Evolutionary conservation across 2,329 filamentous ascomycete genomes (phyloP).

Genomic region (Monilinia aucupariae): DNA sequence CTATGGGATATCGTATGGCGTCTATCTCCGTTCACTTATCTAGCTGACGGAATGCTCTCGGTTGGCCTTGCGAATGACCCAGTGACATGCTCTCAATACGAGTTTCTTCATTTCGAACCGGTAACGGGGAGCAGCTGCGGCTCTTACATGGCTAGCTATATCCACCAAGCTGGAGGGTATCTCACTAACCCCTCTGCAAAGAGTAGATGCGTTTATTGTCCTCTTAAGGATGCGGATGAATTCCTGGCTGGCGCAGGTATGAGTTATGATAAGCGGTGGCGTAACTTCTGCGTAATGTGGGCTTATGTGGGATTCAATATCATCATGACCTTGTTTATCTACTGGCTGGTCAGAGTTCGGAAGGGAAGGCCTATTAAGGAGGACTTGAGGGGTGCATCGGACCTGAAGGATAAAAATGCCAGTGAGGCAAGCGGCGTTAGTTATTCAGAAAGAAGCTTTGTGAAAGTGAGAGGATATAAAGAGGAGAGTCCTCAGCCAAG

Average conservation of each 20-base stretch:
- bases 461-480: neutral
- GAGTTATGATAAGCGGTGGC: constrained; percentile 59
- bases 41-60: constrained; percentile 67
- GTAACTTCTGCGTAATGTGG: constrained; percentile 50
- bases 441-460: neutral
- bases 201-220: constrained; percentile 53
- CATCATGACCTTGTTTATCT: constrained; percentile 46
- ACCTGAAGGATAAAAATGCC: neutral
- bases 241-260: constrained; percentile 57
- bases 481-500: neutral
- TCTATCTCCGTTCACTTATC: constrained; percentile 75
- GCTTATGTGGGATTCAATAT: constrained; percentile 49
- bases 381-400: neutral
- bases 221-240: constrained; percentile 52
- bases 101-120: constrained; percentile 43
- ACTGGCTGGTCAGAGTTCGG: constrained; percentile 44
- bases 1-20: constrained; percentile 88
- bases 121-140: constrained; percentile 50
- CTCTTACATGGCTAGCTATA: constrained; percentile 51
- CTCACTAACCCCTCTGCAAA: constrained; percentile 54
- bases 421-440: neutral
- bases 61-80: constrained; percentile 62
- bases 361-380: constrained; percentile 16
- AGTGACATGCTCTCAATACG: constrained; percentile 55
- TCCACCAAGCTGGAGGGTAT: constrained; percentile 41